Conservation (phyloP, 192 early-diverging fungal genomes). For the Linnemannia elongata region DNA sequence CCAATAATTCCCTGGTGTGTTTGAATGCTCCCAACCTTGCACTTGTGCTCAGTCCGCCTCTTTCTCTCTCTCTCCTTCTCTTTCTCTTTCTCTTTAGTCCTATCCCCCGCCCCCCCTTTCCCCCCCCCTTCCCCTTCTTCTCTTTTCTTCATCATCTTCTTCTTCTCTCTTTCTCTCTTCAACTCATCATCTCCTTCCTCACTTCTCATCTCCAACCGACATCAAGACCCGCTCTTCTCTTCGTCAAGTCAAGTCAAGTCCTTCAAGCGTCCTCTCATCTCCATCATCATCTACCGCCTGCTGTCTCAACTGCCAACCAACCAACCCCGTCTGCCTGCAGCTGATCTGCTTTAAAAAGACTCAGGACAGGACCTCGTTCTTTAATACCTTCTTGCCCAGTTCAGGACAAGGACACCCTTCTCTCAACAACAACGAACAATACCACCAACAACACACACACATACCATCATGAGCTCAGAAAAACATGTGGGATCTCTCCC, state of each 20-base stretch:
- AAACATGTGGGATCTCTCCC: conserved; percentile 50
- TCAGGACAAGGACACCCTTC: neutral
- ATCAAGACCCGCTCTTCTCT: neutral
- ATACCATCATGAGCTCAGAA: conserved; percentile 49
- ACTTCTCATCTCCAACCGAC: neutral
- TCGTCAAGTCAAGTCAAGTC: neutral
- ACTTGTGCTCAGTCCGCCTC: neutral
- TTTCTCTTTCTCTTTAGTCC: conserved; percentile 7
- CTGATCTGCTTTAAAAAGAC: neutral
- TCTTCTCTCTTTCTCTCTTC: neutral
- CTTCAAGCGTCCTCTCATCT: neutral
- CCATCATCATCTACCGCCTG: neutral
- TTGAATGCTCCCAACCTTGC: neutral
- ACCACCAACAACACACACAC: neutral
- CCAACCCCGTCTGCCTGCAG: neutral
- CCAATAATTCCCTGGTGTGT: neutral
- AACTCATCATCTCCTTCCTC: neutral
- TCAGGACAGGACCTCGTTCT: neutral
- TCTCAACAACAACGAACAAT: neutral
- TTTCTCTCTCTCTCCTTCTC: neutral
- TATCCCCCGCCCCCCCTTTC: neutral
- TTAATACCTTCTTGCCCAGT: neutral
- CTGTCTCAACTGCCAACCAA: neutral
- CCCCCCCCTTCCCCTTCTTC: neutral
- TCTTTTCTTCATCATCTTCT: neutral